Base-by-base conservation (phyloP, 2,329 filamentous ascomycete genomes). In the Sclerotinia trifoliorum region DNA sequence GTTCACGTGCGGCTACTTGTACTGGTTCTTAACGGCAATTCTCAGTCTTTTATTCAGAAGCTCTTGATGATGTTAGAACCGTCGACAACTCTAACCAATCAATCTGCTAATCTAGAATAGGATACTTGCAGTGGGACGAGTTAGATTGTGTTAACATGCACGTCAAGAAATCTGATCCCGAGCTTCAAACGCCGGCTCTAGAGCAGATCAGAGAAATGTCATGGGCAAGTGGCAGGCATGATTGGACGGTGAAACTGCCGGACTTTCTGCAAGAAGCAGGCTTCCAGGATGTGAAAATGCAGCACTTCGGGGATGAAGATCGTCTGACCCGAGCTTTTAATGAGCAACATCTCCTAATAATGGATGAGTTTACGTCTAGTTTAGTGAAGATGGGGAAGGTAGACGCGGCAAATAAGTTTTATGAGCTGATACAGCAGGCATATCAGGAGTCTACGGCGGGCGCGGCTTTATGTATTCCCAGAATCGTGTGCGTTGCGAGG, bases 121-220 rank as follows among this genome's bases (percentile, higher is more conserved):
- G 65, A 26, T 67, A 52, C 24, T 11, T 67, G 5, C 56, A 67
- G 26, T 54, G 65, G 65, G 65, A 62, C n/a, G 46, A 62, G 7
- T 39, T 60, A 10, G 65, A 67, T 19, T 62, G 56, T 32, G 54
- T 46, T 19, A 51, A 66, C 32, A 58, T 66, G 44, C 35, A 26
- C 5, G 55, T 52, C n/a, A 60, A 54, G 35, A 61, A 29, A 8
- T 1, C n/a, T 21, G 8, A 17, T 3, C 46, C n/a, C 4, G 24
- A 51, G 8, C 2, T 44, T 2, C 21, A 35, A 19, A 44, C 44
- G 10, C 54, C 65, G 1, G 44, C 55, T 52, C 32, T 61, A 15
- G n/a, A 61, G 15, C 21, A 61, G 5, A 58, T 66, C 5, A 39
- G 56, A 42, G 26, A 39, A 3, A 44, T 51, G 55, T 61, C 56